Evolutionary conservation across 129 eudicot species (phyloP).

Genomic region (Glebionis coronaria): DNA sequence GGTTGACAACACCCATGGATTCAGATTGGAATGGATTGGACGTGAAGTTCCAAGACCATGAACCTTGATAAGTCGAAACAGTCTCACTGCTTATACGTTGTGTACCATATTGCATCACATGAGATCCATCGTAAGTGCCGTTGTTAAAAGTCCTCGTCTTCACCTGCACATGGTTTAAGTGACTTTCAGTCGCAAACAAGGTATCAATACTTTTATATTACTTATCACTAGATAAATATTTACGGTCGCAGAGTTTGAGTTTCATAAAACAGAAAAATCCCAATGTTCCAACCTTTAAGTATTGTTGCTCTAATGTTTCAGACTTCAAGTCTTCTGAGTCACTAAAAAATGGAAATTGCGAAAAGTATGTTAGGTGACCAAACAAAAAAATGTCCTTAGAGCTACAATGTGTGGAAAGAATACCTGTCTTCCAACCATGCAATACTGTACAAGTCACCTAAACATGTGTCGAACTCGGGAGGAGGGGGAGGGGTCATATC

Average conservation of each 20-base stretch:
- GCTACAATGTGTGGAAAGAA: background rate
- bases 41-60: conserved; percentile 43
- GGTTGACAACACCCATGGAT: conserved; percentile 51
- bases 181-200: background rate
- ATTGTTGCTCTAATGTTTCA: conserved; percentile 72
- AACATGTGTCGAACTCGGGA: conserved; percentile 56
- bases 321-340: conserved; percentile 64
- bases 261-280: background rate
- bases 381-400: background rate
- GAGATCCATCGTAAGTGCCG: conserved; percentile 61
- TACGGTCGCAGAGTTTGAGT: too few species aligned
- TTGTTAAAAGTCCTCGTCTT: conserved; percentile 62
- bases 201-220: background rate
- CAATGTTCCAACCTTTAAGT: conserved; percentile 27
- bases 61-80: conserved; percentile 74
- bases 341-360: conserved; percentile 30
- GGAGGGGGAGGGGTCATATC: conserved; percentile 76
- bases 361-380: background rate
- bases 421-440: conserved; percentile 98
- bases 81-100: conserved; percentile 51
- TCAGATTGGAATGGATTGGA: conserved; percentile 23
- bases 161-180: conserved; percentile 38
- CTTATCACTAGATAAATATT: background rate
- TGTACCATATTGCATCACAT: conserved; percentile 92
- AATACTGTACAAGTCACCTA: conserved; percentile 85